Evolutionary conservation across 768 basidiomycete species (phyloP), one percentile per base, ranked within the genome.

Genomic region (Phanerochaete carnosa): DNA sequence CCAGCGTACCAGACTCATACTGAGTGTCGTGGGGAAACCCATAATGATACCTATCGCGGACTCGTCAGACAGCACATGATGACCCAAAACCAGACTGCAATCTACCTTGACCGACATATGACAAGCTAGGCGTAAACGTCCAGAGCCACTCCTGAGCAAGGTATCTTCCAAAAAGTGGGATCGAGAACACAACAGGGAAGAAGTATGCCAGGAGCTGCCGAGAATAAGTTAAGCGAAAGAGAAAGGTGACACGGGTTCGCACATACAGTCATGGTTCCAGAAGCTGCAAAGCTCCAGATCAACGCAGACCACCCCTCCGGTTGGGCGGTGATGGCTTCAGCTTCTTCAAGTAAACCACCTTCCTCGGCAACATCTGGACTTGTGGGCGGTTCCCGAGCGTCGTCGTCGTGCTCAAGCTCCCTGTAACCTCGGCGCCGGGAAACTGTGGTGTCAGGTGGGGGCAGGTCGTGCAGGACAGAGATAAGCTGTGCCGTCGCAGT

Each of bases 401-500:
- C 54, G 74, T 74, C 76, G 52, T 78, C 75, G 2, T 69, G 69
- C 19, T 74, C 72, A 0, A 72, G 64, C n/a, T 65, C 75, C 29
- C 75, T 79, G 66, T 92, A 92, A 7, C 85, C 89, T 15, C 67
- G 69, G 60, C 89, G 80, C 35, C 70, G 81, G 19, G 82, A 80
- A n/a, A 86, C 55, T 7, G 77, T 74, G 0, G 84, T 79, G 16
- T 86, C 81, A 1, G 89, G 87, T 30, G 85, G 85, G 1, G 90
- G 90, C 35, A 89, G 74, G 60, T 84, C 76, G 68, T 98, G 94
- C 15, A 98, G 80, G 13, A 97, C 91, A 2, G 94, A 89, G 50
- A 98, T 94, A 12, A 98, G 80, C 65, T 97, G 95, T 4, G 95
- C 95, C 1, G 96, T 98, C 1, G 95, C 95, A 16, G 95, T 96